Evolutionary conservation across 148 eudicot genomes (phyloP).

Genomic region (Amaranthus hypochondriacus): DNA sequence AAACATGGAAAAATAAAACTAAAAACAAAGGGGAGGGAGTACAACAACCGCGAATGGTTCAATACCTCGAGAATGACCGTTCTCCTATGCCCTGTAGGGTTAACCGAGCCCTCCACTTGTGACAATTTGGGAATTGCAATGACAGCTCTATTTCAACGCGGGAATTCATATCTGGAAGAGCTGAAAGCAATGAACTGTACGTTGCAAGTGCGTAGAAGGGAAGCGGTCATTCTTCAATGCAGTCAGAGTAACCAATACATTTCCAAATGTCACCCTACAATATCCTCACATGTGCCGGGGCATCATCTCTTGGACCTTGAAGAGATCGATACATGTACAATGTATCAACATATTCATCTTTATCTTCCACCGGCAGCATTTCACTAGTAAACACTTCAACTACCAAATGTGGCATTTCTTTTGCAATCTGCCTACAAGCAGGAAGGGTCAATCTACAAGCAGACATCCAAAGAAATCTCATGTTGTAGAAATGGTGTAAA

Average conservation of each 20-base stretch:
- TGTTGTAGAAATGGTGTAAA: slow-evolving; percentile 61
- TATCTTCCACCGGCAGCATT: slow-evolving; percentile 25
- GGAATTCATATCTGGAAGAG: slow-evolving; percentile 4
- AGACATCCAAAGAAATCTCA: slow-evolving; percentile 89
- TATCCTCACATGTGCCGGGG: slow-evolving; percentile 52
- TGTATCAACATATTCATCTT: slow-evolving; percentile 45
- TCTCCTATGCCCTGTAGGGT: background rate
- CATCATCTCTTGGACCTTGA: slow-evolving; percentile 64
- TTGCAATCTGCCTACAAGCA: slow-evolving; percentile 53
- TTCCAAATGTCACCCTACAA: slow-evolving; percentile 20
- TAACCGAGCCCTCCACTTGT: slow-evolving; percentile 5
- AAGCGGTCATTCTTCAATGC: background rate
- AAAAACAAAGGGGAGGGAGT: slow-evolving; percentile 20
- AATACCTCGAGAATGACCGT: slow-evolving; percentile 23
- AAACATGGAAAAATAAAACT: slow-evolving; percentile 12
- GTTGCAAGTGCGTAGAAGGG: background rate
- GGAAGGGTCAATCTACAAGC: slow-evolving; percentile 56
- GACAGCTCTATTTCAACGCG: slow-evolving; percentile 20
- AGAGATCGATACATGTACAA: slow-evolving; percentile 76
- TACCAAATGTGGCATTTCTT: slow-evolving; percentile 48
- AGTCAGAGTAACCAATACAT: background rate
- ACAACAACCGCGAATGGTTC: slow-evolving; percentile 29
- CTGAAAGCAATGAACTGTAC: background rate
- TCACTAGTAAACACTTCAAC: slow-evolving; percentile 51
- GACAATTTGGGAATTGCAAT: slow-evolving; percentile 2